phyloP scores from a whole-genome alignment of 768 basidiomycete genomes.

The Lactarius sanguifluus region DNA sequence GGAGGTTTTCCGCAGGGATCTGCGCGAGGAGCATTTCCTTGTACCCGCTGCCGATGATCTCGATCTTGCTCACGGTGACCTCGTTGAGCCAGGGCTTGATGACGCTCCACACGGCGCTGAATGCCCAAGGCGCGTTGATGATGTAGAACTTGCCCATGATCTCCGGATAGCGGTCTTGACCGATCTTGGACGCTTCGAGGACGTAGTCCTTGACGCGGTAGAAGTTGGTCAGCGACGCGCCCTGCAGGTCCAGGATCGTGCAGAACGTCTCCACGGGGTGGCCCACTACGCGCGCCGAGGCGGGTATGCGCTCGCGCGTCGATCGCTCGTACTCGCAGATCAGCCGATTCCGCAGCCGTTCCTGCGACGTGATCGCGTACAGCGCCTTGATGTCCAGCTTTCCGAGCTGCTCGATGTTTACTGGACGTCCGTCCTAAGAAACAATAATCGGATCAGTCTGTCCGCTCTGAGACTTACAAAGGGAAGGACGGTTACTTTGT shows the following conservation, averaged over 20 bases:
- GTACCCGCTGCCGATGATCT: slow-evolving; percentile 78
- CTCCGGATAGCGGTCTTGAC: slow-evolving; percentile 91
- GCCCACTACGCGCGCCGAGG: slow-evolving; percentile 66
- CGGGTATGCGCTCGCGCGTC: slow-evolving; percentile 75
- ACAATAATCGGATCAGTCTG: not conserved
- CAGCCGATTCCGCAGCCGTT: slow-evolving; percentile 85
- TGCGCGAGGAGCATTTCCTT: slow-evolving; percentile 75
- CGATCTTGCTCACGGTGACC: slow-evolving; percentile 93
- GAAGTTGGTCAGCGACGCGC: slow-evolving; percentile 71
- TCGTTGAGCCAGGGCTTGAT: slow-evolving; percentile 94
- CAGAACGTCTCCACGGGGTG: slow-evolving; percentile 95
- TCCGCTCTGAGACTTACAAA: not conserved
- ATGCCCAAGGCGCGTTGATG: slow-evolving; percentile 95
- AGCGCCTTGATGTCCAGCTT: slow-evolving; percentile 84
- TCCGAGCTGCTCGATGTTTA: slow-evolving; percentile 94
- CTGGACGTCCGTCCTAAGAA: slow-evolving; percentile 82
- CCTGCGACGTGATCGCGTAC: slow-evolving; percentile 77
- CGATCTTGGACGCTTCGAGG: slow-evolving; percentile 66
- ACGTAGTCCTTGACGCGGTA: slow-evolving; percentile 94
- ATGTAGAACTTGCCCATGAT: slow-evolving; percentile 99
- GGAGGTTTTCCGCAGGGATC: slow-evolving; percentile 82
- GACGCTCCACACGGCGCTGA: slow-evolving; percentile 82
- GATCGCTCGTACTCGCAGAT: slow-evolving; percentile 94
- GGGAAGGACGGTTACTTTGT: slow-evolving; percentile 60
- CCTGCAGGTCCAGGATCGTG: slow-evolving; percentile 91